These are phyloP conservation scores for Ceratocystis huliohia DNA, from an alignment of 2,329 filamentous ascomycete species.

Conservation along the genomic window DNA sequence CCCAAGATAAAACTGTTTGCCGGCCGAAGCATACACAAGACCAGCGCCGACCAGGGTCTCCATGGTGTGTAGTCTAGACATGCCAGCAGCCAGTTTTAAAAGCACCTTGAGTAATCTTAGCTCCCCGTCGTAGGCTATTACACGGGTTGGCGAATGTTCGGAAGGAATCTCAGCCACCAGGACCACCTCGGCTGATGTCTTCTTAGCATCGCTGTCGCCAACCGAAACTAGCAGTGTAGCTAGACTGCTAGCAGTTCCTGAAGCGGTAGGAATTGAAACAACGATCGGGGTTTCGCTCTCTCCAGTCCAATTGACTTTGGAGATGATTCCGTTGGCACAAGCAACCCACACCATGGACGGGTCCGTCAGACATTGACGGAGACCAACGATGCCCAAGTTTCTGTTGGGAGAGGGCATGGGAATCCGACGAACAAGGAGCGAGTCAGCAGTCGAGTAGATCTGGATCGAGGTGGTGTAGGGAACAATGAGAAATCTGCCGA, in stretches of 20 bases:
- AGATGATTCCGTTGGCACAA: constrained; percentile 44
- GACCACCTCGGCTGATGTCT: constrained; percentile 33
- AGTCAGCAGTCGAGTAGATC: constrained; percentile 70
- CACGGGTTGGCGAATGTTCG: constrained; percentile 11
- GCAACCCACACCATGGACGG: constrained; percentile 46
- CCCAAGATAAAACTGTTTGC: constrained; percentile 31
- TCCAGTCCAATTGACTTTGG: constrained; percentile 45
- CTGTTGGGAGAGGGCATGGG: constrained; percentile 32
- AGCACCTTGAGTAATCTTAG: constrained; percentile 18
- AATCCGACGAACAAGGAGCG: constrained; percentile 64
- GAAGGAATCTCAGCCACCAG: constrained; percentile 32
- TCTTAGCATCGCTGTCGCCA: constrained; percentile 21
- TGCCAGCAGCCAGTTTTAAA: constrained; percentile 12
- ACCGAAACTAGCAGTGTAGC: constrained; percentile 32
- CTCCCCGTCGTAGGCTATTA: constrained; percentile 16
- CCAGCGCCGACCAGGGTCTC: constrained; percentile 11
- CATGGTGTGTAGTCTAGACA: constrained; percentile 17
- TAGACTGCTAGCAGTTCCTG: constrained; percentile 36
- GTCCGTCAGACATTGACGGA: constrained; percentile 30
- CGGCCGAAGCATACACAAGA: constrained; percentile 24
- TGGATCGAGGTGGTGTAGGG: constrained; percentile 63
- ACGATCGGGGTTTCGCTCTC: constrained; percentile 16
- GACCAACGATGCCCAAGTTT: constrained; percentile 30
- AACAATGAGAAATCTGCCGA: constrained; percentile 55
- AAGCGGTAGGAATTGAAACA: constrained; percentile 25